Percentiles rank a stretch among this genome's conserved stretches.
These are phyloP conservation scores for Helichrysum umbraculigerum DNA, from an alignment of 129 eudicot genomes.

Conservation along the genomic window DNA sequence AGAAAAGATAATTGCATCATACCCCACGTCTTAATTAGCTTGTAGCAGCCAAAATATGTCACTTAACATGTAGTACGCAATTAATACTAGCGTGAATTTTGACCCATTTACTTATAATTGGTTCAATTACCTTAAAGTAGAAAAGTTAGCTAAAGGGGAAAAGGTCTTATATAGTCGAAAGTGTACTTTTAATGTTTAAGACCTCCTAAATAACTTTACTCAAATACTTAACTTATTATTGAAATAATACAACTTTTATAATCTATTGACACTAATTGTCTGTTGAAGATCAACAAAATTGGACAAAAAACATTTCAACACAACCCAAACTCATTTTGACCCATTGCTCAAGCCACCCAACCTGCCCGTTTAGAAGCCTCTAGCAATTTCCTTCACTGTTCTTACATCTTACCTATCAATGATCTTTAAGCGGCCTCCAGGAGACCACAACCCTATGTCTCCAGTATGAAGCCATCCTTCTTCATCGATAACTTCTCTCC, in stretches of 20 bases:
- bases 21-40: not conserved
- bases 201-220: not conserved
- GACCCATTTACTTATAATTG: conserved; percentile 14
- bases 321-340: not conserved
- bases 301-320: not conserved
- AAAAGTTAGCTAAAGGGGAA: not conserved
- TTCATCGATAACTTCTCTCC: conserved; percentile 82
- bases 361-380: not conserved
- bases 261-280: not conserved
- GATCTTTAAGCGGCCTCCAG: conserved; percentile 86
- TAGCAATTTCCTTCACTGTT: not conserved
- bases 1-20: not conserved
- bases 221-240: not conserved
- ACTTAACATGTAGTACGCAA: not conserved
- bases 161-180: not conserved
- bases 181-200: not conserved
- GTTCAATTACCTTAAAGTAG: not conserved
- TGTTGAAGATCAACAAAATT: not conserved
- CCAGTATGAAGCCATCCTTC: conserved; percentile 99
- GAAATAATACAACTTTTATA: not conserved
- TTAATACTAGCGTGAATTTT: not conserved
- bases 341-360: not conserved
- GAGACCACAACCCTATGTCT: conserved; percentile 83
- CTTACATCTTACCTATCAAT: conserved; percentile 62
- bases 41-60: not conserved